These are phyloP conservation scores for Salvia hispanica DNA, from an alignment of 257 asterid genomes.

Conservation along the genomic window DNA sequence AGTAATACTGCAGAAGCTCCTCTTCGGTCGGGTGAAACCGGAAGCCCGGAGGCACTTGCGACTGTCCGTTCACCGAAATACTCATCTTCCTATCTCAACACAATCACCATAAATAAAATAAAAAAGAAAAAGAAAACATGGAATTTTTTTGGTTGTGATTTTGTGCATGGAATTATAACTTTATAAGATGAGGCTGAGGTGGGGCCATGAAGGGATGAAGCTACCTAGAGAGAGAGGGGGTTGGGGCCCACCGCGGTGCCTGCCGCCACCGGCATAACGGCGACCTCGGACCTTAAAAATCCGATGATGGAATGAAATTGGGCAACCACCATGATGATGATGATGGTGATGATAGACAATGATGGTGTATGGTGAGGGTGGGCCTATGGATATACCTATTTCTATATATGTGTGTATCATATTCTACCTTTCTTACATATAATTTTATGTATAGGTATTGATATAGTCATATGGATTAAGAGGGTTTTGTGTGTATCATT, in stretches of 20 bases:
- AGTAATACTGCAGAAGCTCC: slow-evolving; percentile 64
- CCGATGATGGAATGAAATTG: slow-evolving; percentile 7
- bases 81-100: slow-evolving; percentile 34
- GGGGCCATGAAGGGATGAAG: slow-evolving; percentile 29
- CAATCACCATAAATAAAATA: no score
- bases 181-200: slow-evolving; percentile 20
- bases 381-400: neutral
- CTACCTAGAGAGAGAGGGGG: slow-evolving; percentile 13
- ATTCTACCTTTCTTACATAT: neutral
- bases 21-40: slow-evolving; percentile 76
- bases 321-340: slow-evolving; percentile 44
- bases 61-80: slow-evolving; percentile 57
- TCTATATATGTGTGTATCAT: neutral
- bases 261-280: slow-evolving; percentile 41
- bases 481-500: neutral
- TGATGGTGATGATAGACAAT: slow-evolving; percentile 34
- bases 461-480: neutral
- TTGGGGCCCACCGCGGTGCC: slow-evolving; percentile 33
- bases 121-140: no score
- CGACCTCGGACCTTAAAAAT: slow-evolving; percentile 58
- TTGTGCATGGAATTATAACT: slow-evolving; percentile 35
- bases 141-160: neutral
- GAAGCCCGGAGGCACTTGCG: slow-evolving; percentile 73
- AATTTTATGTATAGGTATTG: neutral
- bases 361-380: slow-evolving; percentile 35